A percentile compares a stretch with the other conserved stretches of the same genome.
phyloP scores from a whole-genome alignment of 306 rosid genomes.

The Castanea sativa region DNA sequence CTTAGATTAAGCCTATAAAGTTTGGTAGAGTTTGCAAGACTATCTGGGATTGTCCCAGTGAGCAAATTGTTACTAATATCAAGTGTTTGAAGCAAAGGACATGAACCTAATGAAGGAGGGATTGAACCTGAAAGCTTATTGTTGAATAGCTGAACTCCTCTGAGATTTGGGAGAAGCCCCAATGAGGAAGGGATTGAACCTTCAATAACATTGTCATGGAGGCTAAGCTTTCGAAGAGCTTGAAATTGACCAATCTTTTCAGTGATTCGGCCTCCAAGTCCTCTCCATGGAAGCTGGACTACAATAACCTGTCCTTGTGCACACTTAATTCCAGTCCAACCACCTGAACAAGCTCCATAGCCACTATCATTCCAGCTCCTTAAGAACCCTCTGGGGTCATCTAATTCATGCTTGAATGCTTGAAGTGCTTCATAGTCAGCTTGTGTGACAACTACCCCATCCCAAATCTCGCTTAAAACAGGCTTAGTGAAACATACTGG shows the following conservation, averaged over 20 bases:
- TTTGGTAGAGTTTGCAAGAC: slow-evolving; percentile 65
- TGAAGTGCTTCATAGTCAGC: slow-evolving; percentile 75
- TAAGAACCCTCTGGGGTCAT: slow-evolving; percentile 77
- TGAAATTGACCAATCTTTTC: slow-evolving; percentile 71
- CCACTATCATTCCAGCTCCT: slow-evolving; percentile 85
- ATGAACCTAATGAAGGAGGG: slow-evolving; percentile 71
- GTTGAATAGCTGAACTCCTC: slow-evolving; percentile 88
- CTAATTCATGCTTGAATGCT: slow-evolving; percentile 76
- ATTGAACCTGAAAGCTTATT: slow-evolving; percentile 66
- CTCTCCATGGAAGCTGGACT: slow-evolving; percentile 88
- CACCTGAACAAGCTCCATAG: slow-evolving; percentile 85
- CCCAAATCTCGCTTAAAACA: slow-evolving; percentile 55
- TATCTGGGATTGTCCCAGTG: slow-evolving; percentile 55
- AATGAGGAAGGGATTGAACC: slow-evolving; percentile 76
- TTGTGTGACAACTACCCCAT: slow-evolving; percentile 76
- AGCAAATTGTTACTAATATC: slow-evolving; percentile 69
- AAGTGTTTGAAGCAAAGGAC: slow-evolving; percentile 74
- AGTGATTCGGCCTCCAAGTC: slow-evolving; percentile 62
- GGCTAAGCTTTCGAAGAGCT: slow-evolving; percentile 78
- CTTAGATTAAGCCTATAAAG: slow-evolving; percentile 70
- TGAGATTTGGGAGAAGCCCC: slow-evolving; percentile 67
- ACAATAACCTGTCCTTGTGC: slow-evolving; percentile 93
- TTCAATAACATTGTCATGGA: slow-evolving; percentile 67
- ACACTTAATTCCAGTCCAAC: slow-evolving; percentile 88
- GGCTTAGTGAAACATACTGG: slow-evolving; percentile 25